Base-by-base conservation (phyloP, 805 yeast species). In the Kuraishia cidri region DNA sequence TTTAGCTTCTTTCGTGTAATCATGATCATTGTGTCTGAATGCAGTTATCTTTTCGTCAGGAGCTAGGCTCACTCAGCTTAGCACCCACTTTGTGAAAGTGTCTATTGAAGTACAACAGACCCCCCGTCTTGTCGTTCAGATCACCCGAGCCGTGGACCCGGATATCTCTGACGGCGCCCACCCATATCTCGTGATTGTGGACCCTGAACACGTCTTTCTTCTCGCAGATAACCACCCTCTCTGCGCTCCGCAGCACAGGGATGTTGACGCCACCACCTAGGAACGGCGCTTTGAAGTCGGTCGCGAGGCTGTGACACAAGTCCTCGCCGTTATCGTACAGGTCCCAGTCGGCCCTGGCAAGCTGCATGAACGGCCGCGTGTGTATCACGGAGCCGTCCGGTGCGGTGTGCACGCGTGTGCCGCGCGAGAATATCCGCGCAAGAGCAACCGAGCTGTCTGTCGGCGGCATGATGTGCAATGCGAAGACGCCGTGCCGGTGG, bases 121-220 rank as follows among this genome's bases (percentile, higher is more conserved):
- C 90, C 11, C 88, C 88, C 3, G 71, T 58, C 24, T 60, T 56
- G 2, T 21, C 36, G 24, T 54, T 52, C 2, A 56, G 58, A n/a
- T 39, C 40, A 24, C 60, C 39, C 13, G 31, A 9, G 6, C 39
- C 31, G 24, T 43, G 43, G 0, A 45, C 47, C 9, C 69, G 41
- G 3, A 81, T 70, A 26, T 80, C 80, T 24, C 63, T 57, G 4
- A 90, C 94, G 38, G 72, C 67, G 3, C 85, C 95, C 4, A 87
- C 74, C 92, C 96, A 85, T 3, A 90, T 75, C 50, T 88, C 95
- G 56, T 90, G 97, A 47, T 82, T 86, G 38, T 82, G 87, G 1
- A 86, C 79, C 8, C 52, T 51, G 32, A 81, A 65, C 4, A 68
- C 71, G 17, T 64, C 58, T 29, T 54, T 59, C 33, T 69, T 71